Evolutionary conservation across 1,139 yeast species (phyloP).

Genomic region (Meyerozyma sp.): DNA sequence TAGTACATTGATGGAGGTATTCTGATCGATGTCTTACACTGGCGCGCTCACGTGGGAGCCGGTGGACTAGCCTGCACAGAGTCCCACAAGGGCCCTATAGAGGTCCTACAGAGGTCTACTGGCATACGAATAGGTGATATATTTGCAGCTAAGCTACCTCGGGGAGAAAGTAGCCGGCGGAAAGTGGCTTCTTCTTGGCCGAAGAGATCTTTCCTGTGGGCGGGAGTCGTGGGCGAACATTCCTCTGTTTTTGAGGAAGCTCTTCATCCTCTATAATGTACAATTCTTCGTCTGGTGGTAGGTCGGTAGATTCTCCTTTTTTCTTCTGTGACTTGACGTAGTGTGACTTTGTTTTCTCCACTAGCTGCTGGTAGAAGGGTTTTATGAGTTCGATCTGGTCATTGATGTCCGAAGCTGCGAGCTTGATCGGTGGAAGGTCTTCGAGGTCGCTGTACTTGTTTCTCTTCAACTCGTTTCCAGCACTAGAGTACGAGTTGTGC

Average conservation of each 20-base stretch:
- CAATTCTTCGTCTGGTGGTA: constrained; percentile 38
- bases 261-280: constrained; percentile 71
- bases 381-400: constrained; percentile 54
- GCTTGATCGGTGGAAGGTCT: constrained; percentile 41
- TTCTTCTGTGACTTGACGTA: constrained; percentile 49
- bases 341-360: constrained; percentile 47
- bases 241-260: constrained; percentile 72
- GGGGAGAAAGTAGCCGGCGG: constrained; percentile 44
- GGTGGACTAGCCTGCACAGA: background rate
- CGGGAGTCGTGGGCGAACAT: constrained; percentile 80
- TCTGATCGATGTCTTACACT: background rate
- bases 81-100: no score
- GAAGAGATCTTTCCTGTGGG: constrained; percentile 86
- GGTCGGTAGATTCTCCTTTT: constrained; percentile 44
- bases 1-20: background rate
- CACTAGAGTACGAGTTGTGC: constrained; percentile 43
- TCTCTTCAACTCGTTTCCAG: constrained; percentile 41
- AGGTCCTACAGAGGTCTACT: no score
- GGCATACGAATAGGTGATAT: background rate
- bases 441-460: constrained; percentile 61
- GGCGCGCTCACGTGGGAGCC: constrained; percentile 1
- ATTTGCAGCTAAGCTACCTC: constrained; percentile 9
- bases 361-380: constrained; percentile 50
- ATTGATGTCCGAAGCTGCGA: constrained; percentile 47
- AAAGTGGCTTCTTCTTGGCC: constrained; percentile 57